Conservation (phyloP, 257 asterid genomes). For the Penstemon davidsonii region DNA sequence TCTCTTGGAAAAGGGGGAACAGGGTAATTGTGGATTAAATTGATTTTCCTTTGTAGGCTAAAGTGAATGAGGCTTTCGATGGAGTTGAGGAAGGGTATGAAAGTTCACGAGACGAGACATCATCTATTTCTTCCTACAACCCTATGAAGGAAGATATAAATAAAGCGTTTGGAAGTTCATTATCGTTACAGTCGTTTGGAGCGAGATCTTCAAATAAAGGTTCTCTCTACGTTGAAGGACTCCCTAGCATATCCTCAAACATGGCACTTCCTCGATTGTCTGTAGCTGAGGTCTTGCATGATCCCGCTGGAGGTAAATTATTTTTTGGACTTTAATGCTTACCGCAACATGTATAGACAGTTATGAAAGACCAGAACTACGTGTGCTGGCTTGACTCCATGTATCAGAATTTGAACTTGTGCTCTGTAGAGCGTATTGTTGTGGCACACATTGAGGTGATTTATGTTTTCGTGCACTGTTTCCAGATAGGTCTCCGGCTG, state of each 20-base stretch:
- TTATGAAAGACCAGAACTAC: constrained; percentile 7
- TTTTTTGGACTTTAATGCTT: constrained; percentile 2
- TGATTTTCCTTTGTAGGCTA: constrained; percentile 49
- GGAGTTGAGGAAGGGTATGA: constrained; percentile 93
- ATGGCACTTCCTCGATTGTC: constrained; percentile 66
- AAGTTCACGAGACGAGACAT: constrained; percentile 82
- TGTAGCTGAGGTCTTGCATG: constrained; percentile 69
- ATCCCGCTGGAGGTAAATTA: constrained; percentile 56
- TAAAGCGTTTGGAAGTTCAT: constrained; percentile 76
- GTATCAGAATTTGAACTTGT: constrained; percentile 16
- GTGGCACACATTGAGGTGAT: neutral
- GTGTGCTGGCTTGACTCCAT: constrained; percentile 16
- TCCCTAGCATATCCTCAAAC: constrained; percentile 65
- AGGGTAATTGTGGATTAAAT: constrained; percentile 1
- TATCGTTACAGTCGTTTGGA: constrained; percentile 65
- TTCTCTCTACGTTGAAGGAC: constrained; percentile 66
- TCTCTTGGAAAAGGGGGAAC: constrained; percentile 1
- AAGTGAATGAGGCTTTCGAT: constrained; percentile 67
- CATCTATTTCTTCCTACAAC: constrained; percentile 81
- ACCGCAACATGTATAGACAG: neutral
- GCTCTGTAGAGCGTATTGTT: neutral
- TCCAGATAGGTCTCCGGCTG: constrained; percentile 51
- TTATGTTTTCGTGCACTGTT: constrained; percentile 30
- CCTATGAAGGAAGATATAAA: constrained; percentile 57
- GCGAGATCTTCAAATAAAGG: constrained; percentile 74